Evolutionary conservation across 2,329 filamentous ascomycete species (phyloP).

Genomic region (Stromatinia cepivora): DNA sequence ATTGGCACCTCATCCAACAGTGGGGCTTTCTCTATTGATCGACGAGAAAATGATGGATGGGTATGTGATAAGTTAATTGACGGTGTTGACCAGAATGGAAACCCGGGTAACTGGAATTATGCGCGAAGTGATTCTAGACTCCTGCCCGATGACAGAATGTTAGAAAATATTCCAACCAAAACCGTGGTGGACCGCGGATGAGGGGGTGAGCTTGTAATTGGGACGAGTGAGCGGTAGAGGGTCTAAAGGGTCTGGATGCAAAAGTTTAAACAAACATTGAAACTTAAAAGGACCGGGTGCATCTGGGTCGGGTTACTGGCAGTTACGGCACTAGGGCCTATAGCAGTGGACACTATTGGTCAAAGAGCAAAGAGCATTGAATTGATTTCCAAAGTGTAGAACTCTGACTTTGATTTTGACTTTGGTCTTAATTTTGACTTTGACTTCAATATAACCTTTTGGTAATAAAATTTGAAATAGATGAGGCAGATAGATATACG

Average conservation of each 20-base stretch:
- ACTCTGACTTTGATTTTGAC: not conserved
- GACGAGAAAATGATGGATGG: not conserved
- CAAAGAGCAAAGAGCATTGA: conserved; percentile 11
- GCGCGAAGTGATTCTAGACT: conserved; percentile 17
- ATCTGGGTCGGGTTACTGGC: conserved; percentile 4
- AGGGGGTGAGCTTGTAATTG: not conserved
- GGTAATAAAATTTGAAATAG: not conserved
- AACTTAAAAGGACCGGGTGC: not conserved
- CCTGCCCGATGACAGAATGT: conserved; percentile 15
- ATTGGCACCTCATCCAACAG: conserved; percentile 4
- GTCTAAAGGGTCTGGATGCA: conserved; percentile 8
- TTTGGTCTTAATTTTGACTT: too few relatives aligned
- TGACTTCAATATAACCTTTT: not conserved
- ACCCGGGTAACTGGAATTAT: conserved; percentile 7
- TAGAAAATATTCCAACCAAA: not conserved
- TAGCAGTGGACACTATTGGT: not conserved
- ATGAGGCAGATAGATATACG: not conserved
- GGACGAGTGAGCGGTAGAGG: conserved; percentile 9
- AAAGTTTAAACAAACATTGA: conserved; percentile 16
- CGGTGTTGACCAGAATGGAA: not conserved
- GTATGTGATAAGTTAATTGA: not conserved
- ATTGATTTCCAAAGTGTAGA: conserved; percentile 3
- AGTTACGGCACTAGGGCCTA: conserved; percentile 2
- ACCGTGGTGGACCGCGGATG: not conserved
- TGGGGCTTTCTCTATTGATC: conserved; percentile 5